Evolutionary conservation across 1,139 yeast genomes (phyloP), one percentile per base, ranked within the genome.

Genomic region (Spencermartinsiella ligniputridi): DNA sequence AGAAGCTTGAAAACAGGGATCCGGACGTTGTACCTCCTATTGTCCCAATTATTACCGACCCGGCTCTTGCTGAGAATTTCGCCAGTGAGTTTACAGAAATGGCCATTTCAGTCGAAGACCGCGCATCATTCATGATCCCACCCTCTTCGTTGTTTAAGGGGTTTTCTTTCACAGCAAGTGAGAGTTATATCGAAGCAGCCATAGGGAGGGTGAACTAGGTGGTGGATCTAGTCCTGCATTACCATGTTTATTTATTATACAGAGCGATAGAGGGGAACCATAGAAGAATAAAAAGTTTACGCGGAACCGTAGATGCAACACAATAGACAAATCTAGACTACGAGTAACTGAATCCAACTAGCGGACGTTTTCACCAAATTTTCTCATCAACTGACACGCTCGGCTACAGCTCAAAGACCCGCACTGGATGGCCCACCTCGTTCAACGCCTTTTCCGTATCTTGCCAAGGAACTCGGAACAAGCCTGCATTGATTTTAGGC

Each of bases 31-130:
- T 67, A 41, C 96, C 97, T 1, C 97, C 98, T 0, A 88, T 92
- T 40, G 71, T 81, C 25, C 97, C 97, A 0, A 68, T 84, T 11
- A 83, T 90, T 41, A 86, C 96, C 0, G 86, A 89, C 57, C 90
- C 95, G 12, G 79, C 76, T 27, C 67, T 87, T 52, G 98, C 98
- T 0, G 97, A 92, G 62, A 92, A 92, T 61, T 92, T 92, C 62
- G 95, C 92, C 56, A 67, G 75, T 17, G 95, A 88, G 55, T 92
- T 90, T 65, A 90, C 97, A 0, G 80, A 77, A n/a, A 79, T 89
- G 86, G 61, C 64, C 1, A 44, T 70, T 27, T 58, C 70, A 38
- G 64, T 70, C 3, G 61, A 55, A 5, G 57, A 58, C 24, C 37
- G 37, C 21, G 22, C 29, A 13, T 17, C 18, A 19, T n/a, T 35